Evolutionary conservation across 2,329 filamentous ascomycete genomes (phyloP).

Genomic region (Ambrosiella beaveri): DNA sequence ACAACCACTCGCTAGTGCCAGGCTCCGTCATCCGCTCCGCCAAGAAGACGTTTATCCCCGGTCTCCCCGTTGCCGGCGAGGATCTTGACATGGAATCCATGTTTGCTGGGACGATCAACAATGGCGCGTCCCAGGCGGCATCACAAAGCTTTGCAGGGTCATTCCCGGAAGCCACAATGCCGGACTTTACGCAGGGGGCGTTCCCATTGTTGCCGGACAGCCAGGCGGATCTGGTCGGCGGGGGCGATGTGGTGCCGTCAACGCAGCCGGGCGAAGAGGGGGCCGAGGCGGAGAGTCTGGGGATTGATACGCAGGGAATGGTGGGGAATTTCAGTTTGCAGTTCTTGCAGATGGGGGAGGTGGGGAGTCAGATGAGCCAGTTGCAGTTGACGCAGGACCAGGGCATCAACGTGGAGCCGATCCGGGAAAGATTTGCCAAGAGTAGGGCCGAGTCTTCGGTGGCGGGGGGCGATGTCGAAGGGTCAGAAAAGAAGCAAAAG

Average conservation of each 20-base stretch:
- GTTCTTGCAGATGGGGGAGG: conserved; percentile 48
- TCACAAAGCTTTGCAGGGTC: conserved; percentile 26
- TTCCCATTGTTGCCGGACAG: conserved; percentile 16
- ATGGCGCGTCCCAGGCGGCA: conserved; percentile 19
- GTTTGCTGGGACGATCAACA: conserved; percentile 74
- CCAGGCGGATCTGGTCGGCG: conserved; percentile 21
- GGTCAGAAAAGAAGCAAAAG: not conserved
- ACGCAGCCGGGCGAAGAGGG: conserved; percentile 23
- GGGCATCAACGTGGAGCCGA: conserved; percentile 59
- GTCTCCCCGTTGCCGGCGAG: conserved; percentile 42
- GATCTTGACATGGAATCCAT: conserved; percentile 72
- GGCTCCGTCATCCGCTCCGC: conserved; percentile 51
- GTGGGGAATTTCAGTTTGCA: conserved; percentile 9
- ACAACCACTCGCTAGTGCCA: conserved; percentile 28
- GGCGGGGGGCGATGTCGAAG: not conserved
- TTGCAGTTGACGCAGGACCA: conserved; percentile 50
- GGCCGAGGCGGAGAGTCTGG: conserved; percentile 21
- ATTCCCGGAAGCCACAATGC: conserved; percentile 7
- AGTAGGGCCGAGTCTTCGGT: conserved; percentile 33
- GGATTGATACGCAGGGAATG: conserved; percentile 8
- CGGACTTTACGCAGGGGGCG: conserved; percentile 12
- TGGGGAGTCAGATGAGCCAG: conserved; percentile 24
- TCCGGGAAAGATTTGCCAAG: conserved; percentile 46
- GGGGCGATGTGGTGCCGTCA: conserved; percentile 20
- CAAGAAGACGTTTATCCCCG: conserved; percentile 53